A percentile compares a stretch with the other conserved stretches of the same genome.
Conservation (phyloP, 495 filamentous ascomycete genomes). For the Bathelium albidoporum region DNA sequence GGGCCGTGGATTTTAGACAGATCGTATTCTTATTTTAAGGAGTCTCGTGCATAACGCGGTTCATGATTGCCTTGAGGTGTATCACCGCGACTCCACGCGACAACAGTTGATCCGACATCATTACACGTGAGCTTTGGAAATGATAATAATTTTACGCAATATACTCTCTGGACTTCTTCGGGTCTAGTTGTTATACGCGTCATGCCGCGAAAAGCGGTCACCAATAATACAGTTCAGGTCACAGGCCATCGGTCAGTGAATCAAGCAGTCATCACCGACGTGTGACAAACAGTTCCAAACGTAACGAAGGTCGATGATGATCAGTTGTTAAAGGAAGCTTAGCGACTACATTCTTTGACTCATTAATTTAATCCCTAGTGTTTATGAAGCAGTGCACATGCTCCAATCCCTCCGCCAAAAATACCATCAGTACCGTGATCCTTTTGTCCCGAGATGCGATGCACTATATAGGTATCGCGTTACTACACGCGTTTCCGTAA, state of each 20-base stretch:
- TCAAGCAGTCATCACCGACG: neutral
- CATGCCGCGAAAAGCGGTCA: neutral
- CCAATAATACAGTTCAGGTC: neutral
- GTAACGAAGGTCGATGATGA: neutral
- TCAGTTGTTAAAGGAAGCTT: neutral
- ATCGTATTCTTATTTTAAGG: too few species aligned
- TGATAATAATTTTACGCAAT: neutral
- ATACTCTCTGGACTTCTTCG: neutral
- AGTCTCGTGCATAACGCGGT: too few species aligned
- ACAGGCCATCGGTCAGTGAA: neutral
- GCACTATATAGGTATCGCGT: conserved; percentile 6
- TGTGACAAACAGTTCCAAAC: neutral
- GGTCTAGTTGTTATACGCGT: neutral
- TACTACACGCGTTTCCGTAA: neutral
- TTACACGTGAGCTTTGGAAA: neutral
- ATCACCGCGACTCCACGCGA: too few species aligned
- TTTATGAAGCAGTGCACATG: neutral
- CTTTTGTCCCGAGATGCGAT: neutral
- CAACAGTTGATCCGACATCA: neutral
- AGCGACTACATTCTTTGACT: neutral
- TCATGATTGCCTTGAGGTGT: too few species aligned
- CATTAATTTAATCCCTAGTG: neutral
- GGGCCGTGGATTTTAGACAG: too few species aligned
- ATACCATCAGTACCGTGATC: neutral
- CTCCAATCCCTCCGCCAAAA: neutral